These are phyloP conservation scores for Ensete glaucum DNA, from an alignment of 176 grass and related monocot genomes.

Conservation along the genomic window DNA sequence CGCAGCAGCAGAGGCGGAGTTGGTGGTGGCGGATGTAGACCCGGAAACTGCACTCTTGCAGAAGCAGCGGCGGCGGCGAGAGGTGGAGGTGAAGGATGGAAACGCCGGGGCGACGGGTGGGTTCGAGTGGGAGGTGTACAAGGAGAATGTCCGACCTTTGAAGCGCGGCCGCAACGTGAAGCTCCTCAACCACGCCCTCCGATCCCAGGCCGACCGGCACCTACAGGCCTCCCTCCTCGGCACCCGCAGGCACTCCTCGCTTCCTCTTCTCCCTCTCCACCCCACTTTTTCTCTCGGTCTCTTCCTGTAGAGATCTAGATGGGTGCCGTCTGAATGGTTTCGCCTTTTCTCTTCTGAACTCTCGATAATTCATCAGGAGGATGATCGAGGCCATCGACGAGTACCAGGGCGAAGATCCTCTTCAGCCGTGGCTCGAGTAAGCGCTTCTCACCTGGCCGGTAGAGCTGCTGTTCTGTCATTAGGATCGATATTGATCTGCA, in stretches of 20 bases:
- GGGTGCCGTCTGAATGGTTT: too few species aligned
- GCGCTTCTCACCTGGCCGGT: neutral
- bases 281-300: neutral
- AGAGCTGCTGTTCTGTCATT: neutral
- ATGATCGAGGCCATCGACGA: slow-evolving; percentile 78
- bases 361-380: slow-evolving; percentile 26
- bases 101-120: slow-evolving; percentile 3
- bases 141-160: slow-evolving; percentile 91
- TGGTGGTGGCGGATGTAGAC: neutral
- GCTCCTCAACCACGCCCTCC: slow-evolving; percentile 70
- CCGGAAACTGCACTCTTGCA: slow-evolving; percentile 2
- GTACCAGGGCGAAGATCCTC: slow-evolving; percentile 75
- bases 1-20: neutral
- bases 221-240: slow-evolving; percentile 47
- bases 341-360: neutral
- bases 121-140: slow-evolving; percentile 67
- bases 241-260: slow-evolving; percentile 32
- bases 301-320: too few species aligned
- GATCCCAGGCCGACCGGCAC: slow-evolving; percentile 29
- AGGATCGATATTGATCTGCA: neutral
- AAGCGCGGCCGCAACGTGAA: slow-evolving; percentile 84
- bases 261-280: neutral
- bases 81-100: neutral
- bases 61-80: neutral
- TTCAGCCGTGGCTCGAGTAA: slow-evolving; percentile 88